Conservation (phyloP, 2,329 filamentous ascomycete species). For the Neopestalotiopsis rosae region DNA sequence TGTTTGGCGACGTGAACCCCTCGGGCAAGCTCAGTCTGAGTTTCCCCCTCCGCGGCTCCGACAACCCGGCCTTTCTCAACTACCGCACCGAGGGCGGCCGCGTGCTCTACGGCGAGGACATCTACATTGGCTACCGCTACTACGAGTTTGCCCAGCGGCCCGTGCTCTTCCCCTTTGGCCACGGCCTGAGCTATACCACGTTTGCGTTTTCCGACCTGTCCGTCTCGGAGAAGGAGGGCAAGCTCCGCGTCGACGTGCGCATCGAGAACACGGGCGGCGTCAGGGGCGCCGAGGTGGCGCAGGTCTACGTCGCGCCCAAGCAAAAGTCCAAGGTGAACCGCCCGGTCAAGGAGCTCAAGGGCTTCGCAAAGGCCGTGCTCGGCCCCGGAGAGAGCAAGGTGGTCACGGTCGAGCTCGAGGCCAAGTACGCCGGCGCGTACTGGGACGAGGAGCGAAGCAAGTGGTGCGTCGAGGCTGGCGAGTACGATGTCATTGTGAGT, state of each 20-base stretch:
- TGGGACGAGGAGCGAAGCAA: constrained; percentile 71
- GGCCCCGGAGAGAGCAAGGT: constrained; percentile 62
- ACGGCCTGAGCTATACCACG: constrained; percentile 78
- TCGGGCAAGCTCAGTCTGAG: constrained; percentile 76
- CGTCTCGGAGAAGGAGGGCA: constrained; percentile 51
- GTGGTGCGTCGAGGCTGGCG: constrained; percentile 71
- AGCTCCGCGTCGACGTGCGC: constrained; percentile 53
- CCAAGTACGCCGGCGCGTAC: constrained; percentile 71
- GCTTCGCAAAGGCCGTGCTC: constrained; percentile 68
- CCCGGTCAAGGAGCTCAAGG: constrained; percentile 68
- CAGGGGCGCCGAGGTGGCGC: constrained; percentile 60
- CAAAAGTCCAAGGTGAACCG: constrained; percentile 57
- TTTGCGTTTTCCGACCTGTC: constrained; percentile 62
- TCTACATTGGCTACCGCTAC: constrained; percentile 82
- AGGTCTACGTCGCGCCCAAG: constrained; percentile 62
- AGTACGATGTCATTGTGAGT: constrained; percentile 67
- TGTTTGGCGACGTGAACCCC: constrained; percentile 77
- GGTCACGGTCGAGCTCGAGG: constrained; percentile 60
- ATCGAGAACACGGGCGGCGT: constrained; percentile 66
- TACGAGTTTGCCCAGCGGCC: constrained; percentile 73
- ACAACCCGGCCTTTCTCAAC: constrained; percentile 80
- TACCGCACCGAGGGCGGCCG: constrained; percentile 73
- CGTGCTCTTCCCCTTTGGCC: constrained; percentile 78
- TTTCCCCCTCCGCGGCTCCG: constrained; percentile 70
- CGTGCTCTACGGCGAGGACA: constrained; percentile 78